These are phyloP conservation scores for Silybum marianum DNA, from an alignment of 129 eudicot genomes.

Conservation along the genomic window DNA sequence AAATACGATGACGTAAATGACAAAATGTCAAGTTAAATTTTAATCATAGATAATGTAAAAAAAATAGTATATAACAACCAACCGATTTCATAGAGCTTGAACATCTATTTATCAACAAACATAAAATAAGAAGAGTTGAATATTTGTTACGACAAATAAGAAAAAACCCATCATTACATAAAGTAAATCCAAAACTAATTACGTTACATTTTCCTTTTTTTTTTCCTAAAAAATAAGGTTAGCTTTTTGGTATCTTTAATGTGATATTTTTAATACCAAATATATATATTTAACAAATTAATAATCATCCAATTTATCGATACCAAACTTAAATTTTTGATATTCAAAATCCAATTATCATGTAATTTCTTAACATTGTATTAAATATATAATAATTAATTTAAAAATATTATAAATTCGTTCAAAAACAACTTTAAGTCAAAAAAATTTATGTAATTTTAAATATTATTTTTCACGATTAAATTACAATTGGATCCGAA, in stretches of 20 bases:
- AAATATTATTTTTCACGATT: too few relatives aligned
- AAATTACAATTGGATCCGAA: neutral
- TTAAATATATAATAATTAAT: neutral
- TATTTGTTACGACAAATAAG: neutral
- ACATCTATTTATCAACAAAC: neutral
- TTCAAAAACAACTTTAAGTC: neutral
- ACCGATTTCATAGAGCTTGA: neutral
- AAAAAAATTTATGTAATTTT: neutral
- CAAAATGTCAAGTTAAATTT: too few relatives aligned
- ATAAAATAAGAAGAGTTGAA: neutral
- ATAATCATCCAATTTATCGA: neutral
- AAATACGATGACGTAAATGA: neutral
- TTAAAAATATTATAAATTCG: neutral
- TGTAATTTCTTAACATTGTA: neutral
- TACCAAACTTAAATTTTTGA: neutral
- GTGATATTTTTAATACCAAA: too few relatives aligned
- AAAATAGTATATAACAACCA: neutral
- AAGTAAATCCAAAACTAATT: neutral
- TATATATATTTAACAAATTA: neutral
- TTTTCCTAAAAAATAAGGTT: too few relatives aligned
- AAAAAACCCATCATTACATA: neutral
- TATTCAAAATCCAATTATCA: neutral
- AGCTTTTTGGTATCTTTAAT: neutral
- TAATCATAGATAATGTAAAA: too few relatives aligned
- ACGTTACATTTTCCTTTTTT: neutral